These are phyloP conservation scores for Tylopilus subfusipes DNA, from an alignment of 768 basidiomycete species.

Conservation along the genomic window DNA sequence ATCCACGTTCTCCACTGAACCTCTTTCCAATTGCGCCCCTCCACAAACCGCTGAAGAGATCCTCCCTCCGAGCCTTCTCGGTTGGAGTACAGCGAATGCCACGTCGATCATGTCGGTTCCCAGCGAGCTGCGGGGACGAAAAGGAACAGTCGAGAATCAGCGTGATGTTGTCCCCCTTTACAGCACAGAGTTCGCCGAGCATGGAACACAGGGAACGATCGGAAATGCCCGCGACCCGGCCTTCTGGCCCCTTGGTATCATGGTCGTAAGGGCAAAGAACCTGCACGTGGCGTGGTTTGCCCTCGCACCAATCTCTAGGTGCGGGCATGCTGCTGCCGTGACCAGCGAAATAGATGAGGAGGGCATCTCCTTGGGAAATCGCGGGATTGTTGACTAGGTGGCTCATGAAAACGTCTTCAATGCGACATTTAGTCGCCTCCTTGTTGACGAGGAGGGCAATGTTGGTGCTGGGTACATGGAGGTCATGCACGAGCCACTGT, in stretches of 20 bases:
- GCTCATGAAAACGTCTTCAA: constrained; percentile 57
- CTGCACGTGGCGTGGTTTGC: constrained; percentile 43
- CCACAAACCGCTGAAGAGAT: constrained; percentile 58
- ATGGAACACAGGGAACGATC: constrained; percentile 64
- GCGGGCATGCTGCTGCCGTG: constrained; percentile 58
- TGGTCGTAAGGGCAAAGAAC: constrained; percentile 67
- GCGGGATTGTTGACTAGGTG: constrained; percentile 61
- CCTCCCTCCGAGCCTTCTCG: constrained; percentile 48
- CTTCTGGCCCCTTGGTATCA: constrained; percentile 45
- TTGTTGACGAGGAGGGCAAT: constrained; percentile 54
- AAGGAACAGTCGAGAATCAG: constrained; percentile 67
- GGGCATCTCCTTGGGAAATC: constrained; percentile 59
- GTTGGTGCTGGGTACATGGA: constrained; percentile 57
- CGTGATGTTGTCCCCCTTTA: constrained; percentile 69
- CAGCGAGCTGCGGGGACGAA: constrained; percentile 38
- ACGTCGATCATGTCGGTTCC: constrained; percentile 42
- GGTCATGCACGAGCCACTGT: constrained; percentile 52
- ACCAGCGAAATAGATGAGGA: constrained; percentile 71
- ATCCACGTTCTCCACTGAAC: constrained; percentile 39
- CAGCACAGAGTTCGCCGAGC: constrained; percentile 50
- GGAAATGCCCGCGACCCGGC: constrained; percentile 58
- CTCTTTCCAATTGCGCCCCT: constrained; percentile 38
- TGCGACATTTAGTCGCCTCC: constrained; percentile 57
- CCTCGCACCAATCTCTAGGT: constrained; percentile 59
- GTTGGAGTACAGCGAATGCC: constrained; percentile 60